Conservation (phyloP, 441 rosid species). For the Breynia disticha region DNA sequence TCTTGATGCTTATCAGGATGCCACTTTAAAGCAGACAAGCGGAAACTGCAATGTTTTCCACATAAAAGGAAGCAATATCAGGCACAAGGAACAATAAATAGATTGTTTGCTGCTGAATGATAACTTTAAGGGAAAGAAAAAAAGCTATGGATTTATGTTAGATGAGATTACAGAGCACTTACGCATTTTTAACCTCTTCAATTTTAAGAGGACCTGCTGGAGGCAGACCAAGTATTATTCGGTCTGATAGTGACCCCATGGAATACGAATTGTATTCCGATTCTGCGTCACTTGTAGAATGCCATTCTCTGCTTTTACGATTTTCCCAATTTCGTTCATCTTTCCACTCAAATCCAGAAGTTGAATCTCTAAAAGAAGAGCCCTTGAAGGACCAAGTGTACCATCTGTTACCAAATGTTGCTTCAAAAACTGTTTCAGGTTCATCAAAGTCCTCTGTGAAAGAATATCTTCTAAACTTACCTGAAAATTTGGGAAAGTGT, state of each 20-base stretch:
- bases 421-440: conserved; percentile 35
- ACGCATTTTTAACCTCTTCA: conserved; percentile 69
- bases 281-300: conserved; percentile 23
- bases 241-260: conserved; percentile 41
- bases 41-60: conserved; percentile 42
- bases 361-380: conserved; percentile 21
- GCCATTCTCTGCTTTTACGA: conserved; percentile 23
- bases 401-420: conserved; percentile 41
- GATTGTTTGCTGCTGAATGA: neutral
- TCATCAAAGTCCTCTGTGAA: conserved; percentile 31
- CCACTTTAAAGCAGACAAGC: conserved; percentile 69
- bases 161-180: conserved; percentile 10
- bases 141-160: conserved; percentile 2
- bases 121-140: neutral
- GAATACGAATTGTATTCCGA: conserved; percentile 24
- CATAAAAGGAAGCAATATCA: neutral
- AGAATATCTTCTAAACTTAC: conserved; percentile 32
- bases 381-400: conserved; percentile 33
- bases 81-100: neutral
- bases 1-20: conserved; percentile 91
- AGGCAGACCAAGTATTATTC: conserved; percentile 50
- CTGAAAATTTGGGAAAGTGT: conserved; percentile 20
- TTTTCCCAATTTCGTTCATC: conserved; percentile 23
- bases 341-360: conserved; percentile 45
- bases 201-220: conserved; percentile 37